Base-by-base conservation (phyloP, 768 basidiomycete genomes). In the Russula lepida region DNA sequence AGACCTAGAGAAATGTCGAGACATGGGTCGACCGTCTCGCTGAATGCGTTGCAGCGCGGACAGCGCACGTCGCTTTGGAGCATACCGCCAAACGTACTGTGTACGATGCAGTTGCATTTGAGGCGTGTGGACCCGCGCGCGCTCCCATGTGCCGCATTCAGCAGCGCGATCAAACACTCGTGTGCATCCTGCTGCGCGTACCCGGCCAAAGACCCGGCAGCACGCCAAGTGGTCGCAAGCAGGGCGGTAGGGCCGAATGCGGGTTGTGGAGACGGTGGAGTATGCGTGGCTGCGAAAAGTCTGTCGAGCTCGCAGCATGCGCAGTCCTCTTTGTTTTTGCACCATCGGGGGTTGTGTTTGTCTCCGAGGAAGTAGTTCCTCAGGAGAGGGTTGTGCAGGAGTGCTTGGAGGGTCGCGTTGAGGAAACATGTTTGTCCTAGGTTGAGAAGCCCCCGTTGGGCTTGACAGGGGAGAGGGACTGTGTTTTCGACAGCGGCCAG, bases 131-230 rank as follows among this genome's bases (percentile, higher is more conserved):
- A 84, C 1, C 88, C 84, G 41, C 86, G 79, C 12, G 86, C 87
- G 39, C 83, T 88, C 21, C 78, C 76, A 70, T 98, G 95, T 12
- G 97, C 88, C 65, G 92, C 88, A 68, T 95, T 94, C 27, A 98
- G 76, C 0, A 85, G 82, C 19, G 86, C 80, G 30, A 92, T 89
- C 71, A 92, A 89, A 69, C 85, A 88, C 71, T 92, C 88, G 76
- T 95, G 92, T 2, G 92, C 91, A 63, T 98, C 95, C 69, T 95
- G 95, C 71, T 98, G 95, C 0, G 91, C 84, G 69, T 98, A 92
- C 2, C 94, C 95, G 5, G 92, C 84, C 28, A 98, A 77, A 63
- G 95, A 92, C 0, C 86, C 74, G 0, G 88, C 85, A 4, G 77
- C 74, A 66, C 79, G 83, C 95, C 94, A 98, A 35, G 88, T 89